Conservation (phyloP, 2,329 filamentous ascomycete genomes). For the Fusarium veterinarium region DNA sequence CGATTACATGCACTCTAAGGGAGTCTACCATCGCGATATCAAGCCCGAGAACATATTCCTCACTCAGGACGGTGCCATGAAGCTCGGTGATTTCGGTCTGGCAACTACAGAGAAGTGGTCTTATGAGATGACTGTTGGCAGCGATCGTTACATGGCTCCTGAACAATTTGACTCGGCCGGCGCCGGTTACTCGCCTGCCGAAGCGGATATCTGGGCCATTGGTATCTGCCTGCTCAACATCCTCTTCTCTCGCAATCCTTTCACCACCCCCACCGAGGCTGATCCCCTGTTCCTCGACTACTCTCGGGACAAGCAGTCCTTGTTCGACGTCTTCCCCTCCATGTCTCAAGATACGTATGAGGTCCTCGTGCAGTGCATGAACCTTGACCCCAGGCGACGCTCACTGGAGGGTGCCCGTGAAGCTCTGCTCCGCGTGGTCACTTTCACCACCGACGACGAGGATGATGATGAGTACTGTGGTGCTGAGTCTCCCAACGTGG, state of each 20-base stretch:
- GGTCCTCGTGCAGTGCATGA: conserved; percentile 90
- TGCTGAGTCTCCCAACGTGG: conserved; percentile 79
- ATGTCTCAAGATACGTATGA: conserved; percentile 99
- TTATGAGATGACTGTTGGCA: conserved; percentile 92
- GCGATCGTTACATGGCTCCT: conserved; percentile 98
- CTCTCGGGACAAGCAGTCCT: conserved; percentile 89
- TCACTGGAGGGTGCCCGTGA: conserved; percentile 82
- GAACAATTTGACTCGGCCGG: conserved; percentile 94
- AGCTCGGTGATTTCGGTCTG: conserved; percentile 95
- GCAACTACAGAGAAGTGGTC: conserved; percentile 92
- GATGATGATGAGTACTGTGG: conserved; percentile 92
- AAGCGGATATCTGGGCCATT: conserved; percentile 97
- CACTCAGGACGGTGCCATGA: conserved; percentile 86
- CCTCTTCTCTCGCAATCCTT: conserved; percentile 95
- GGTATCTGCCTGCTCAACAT: conserved; percentile 97
- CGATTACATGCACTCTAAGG: conserved; percentile 88
- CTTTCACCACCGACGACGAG: conserved; percentile 95
- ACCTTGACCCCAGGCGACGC: conserved; percentile 88
- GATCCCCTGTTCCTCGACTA: conserved; percentile 96
- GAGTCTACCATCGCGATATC: conserved; percentile 96
- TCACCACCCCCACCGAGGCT: conserved; percentile 88
- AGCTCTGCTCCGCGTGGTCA: conserved; percentile 81
- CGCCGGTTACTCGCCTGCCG: conserved; percentile 88
- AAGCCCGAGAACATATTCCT: conserved; percentile 99
- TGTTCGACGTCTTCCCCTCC: conserved; percentile 97